Evolutionary conservation across 345 rosid species (phyloP).

Genomic region (Salix brachista): DNA sequence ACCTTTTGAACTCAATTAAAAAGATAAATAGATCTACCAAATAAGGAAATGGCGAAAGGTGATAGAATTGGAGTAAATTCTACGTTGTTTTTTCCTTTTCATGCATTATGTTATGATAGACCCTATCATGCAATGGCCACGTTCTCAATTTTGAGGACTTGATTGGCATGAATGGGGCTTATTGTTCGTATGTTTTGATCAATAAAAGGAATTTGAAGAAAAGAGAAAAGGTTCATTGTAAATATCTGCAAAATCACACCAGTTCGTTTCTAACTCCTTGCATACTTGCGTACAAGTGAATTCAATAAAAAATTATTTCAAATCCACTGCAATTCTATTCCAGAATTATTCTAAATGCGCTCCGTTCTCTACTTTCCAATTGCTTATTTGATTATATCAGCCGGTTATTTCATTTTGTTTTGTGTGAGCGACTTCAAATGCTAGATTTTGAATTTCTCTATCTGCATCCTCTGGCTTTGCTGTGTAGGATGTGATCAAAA

Average conservation of each 20-base stretch:
- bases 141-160: background rate
- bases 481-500: constrained; percentile 80
- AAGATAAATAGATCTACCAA: background rate
- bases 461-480: background rate
- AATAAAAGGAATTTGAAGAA: background rate
- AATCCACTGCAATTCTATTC: background rate
- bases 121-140: background rate
- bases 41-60: background rate
- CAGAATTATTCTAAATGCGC: background rate
- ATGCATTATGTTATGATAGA: background rate
- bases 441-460: background rate
- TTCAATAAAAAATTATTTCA: background rate
- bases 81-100: background rate
- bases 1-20: background rate
- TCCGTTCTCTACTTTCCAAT: background rate
- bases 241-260: background rate
- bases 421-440: background rate
- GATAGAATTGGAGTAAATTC: background rate
- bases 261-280: background rate
- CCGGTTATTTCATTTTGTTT: background rate
- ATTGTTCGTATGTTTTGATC: background rate
- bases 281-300: background rate
- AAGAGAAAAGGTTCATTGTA: background rate
- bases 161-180: background rate
- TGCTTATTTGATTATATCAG: background rate